Base-by-base conservation (phyloP, 192 early-diverging fungal species). In the Obelidium mucronatum region DNA sequence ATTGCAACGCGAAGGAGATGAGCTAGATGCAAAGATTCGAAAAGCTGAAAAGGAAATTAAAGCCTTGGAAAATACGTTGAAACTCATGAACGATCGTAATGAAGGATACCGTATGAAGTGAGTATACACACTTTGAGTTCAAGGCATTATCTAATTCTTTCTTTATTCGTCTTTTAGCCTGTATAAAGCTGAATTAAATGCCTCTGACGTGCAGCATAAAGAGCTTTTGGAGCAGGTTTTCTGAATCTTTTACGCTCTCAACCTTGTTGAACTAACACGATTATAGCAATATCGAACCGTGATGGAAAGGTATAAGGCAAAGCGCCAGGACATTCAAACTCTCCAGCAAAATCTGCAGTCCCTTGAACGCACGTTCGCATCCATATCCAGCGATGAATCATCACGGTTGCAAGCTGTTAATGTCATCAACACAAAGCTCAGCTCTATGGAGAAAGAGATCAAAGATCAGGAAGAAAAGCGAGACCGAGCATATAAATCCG, bases 41-140 rank as follows among this genome's bases (percentile, higher is more conserved):
- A 84, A 85, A 56, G 85, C 87, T 2, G 89, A 90, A 54, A 89
- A 87, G 72, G 89, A 90, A 75, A 89, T 89, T 52, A 90, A 87
- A 67, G 89, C 87, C 2, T 54, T 90, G 36, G 89, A 90, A 54
- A 90, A 90, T 67, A 90, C 89, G 33, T 70, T 90, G 52, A 84
- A 84, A 60, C 67, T 90, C 76, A 85, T 90, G 84, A 89, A 87
- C 74, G 80, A 84, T 54, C 65, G 87, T 37, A 90, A 90, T 69
- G 87, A 90, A 40, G 74, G 87, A 36, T 90, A 82, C 39, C 65
- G 88, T 28, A 79, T 83, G 76, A 86, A 88, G 86, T 66, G 55
- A 75, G 67, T 39, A 80, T 83, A 8, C 24, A 4, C 31, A 5
- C 13, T n/a, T 67, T 69, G 26, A 31, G 17, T 58, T 60, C 15